Evolutionary conservation across 2,329 filamentous ascomycete species (phyloP), one percentile per base, ranked within the genome.

Genomic region (Botryosphaeria dothidea): DNA sequence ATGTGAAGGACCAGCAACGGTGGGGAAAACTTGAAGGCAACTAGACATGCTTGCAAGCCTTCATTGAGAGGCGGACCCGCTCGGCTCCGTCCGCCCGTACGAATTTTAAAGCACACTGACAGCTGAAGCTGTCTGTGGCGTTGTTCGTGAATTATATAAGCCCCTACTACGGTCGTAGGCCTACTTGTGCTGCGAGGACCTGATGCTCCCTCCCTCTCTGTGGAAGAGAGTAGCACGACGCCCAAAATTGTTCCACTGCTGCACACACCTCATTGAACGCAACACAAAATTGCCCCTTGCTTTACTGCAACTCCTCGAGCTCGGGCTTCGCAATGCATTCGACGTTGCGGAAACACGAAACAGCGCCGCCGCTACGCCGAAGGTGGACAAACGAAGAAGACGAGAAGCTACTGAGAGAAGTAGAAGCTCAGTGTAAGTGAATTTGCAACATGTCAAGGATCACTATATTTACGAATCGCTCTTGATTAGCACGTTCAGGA

Each of bases 321-420:
- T n/a, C 9, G 15, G 38, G 4, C 15, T 41, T n/a, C 11, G 3
- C 9, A 11, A 15, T n/a, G 38, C 38, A n/a, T 11, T 4, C 38
- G 2, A 41, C 38, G 17, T 5, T n/a, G 11, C 11, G 5, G 38
- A 41, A 2, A 41, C 4, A 41, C 38, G 17, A n/a, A 5, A 13
- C 38, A 5, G 15, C 38, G 17, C 38, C 38, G 11, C 17, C 11
- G 9, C 13, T 11, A 15, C 56, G 25, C 1, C 25, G 56, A 17
- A 60, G 34, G 4, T 60, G 56, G 56, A 60, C 56, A 25, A 19
- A n/a, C 4, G 38, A 60, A 25, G 56, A 60, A 34, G 56, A 60
- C 19, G 27, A 21, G 27, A 34, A 34, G 29, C 27, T 60, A 5
- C 11, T 31, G 3, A 15, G 5, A 8, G 56, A 34, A 46, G 41